A percentile compares a stretch with the other conserved stretches of the same genome.
phyloP scores from a whole-genome alignment of 2,329 filamentous ascomycete species.

The Botrytis medusae region DNA sequence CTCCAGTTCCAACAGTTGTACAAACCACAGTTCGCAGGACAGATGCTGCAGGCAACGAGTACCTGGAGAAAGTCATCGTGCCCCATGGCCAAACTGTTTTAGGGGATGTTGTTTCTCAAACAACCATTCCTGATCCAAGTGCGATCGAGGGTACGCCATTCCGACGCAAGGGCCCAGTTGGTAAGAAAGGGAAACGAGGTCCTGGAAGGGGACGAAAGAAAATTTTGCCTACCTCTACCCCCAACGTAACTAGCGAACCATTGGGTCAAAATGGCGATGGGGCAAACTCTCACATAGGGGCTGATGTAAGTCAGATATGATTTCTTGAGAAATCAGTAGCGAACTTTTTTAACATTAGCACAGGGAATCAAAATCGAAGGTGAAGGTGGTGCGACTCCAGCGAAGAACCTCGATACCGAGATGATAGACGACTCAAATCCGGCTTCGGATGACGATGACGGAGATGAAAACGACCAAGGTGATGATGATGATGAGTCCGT shows the following conservation, averaged over 20 bases:
- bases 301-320: constrained; percentile 32
- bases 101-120: constrained; percentile 72
- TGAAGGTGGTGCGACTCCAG: constrained; percentile 23
- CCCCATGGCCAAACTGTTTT: constrained; percentile 77
- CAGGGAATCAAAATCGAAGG: constrained; percentile 35
- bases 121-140: constrained; percentile 60
- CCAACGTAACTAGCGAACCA: constrained; percentile 29
- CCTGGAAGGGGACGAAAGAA: constrained; percentile 77
- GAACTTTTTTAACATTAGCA: constrained; percentile 20
- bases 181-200: constrained; percentile 74
- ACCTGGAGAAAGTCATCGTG: constrained; percentile 80
- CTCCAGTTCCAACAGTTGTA: constrained; percentile 60
- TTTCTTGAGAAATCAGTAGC: not conserved
- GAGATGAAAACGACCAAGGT: constrained; percentile 41
- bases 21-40: constrained; percentile 77
- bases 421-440: constrained; percentile 38
- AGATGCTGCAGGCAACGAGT: constrained; percentile 77
- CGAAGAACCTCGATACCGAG: constrained; percentile 38
- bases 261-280: constrained; percentile 18
- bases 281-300: constrained; percentile 20
- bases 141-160: constrained; percentile 51
- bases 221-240: constrained; percentile 32
- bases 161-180: constrained; percentile 56
- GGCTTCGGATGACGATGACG: constrained; percentile 37
- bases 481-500: constrained; percentile 49